These are phyloP conservation scores for Phytopythium helicoides DNA, from an alignment of 352 stramenopile species.

Conservation along the genomic window DNA sequence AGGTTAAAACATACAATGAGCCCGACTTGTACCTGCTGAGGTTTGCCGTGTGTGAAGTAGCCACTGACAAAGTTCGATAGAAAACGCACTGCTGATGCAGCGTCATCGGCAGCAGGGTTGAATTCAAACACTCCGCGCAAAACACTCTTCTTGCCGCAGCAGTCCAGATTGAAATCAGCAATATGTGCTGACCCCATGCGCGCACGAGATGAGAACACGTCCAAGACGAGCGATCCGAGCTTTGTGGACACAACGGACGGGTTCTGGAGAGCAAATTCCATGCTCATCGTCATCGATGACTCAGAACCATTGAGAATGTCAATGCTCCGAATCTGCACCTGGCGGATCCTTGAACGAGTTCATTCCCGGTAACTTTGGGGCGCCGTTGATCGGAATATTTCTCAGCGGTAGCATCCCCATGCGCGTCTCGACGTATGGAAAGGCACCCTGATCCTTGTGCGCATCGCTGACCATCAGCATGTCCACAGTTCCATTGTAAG, in stretches of 20 bases:
- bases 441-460: slow-evolving; percentile 44
- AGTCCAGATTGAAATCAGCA: slow-evolving; percentile 61
- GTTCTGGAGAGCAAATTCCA: slow-evolving; percentile 71
- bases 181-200: slow-evolving; percentile 63
- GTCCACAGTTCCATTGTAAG: slow-evolving; percentile 52
- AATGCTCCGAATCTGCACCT: slow-evolving; percentile 54
- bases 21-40: slow-evolving; percentile 47
- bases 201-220: slow-evolving; percentile 43
- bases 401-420: slow-evolving; percentile 71
- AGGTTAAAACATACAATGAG: background rate
- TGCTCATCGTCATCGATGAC: slow-evolving; percentile 52
- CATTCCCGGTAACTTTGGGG: slow-evolving; percentile 59
- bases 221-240: slow-evolving; percentile 46
- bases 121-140: slow-evolving; percentile 61
- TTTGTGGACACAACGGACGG: slow-evolving; percentile 66
- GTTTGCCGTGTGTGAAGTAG: slow-evolving; percentile 66
- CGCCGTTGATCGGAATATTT: slow-evolving; percentile 57
- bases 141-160: slow-evolving; percentile 53
- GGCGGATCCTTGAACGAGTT: slow-evolving; percentile 63
- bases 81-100: slow-evolving; percentile 41
- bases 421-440: slow-evolving; percentile 61
- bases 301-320: slow-evolving; percentile 57
- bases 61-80: slow-evolving; percentile 85
- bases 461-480: slow-evolving; percentile 46
- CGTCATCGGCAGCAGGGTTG: slow-evolving; percentile 29